Percentiles rank a stretch among this genome's conserved stretches.
phyloP scores from a whole-genome alignment of 1,284 basidiomycete species.

The Amylostereum chailletii region DNA sequence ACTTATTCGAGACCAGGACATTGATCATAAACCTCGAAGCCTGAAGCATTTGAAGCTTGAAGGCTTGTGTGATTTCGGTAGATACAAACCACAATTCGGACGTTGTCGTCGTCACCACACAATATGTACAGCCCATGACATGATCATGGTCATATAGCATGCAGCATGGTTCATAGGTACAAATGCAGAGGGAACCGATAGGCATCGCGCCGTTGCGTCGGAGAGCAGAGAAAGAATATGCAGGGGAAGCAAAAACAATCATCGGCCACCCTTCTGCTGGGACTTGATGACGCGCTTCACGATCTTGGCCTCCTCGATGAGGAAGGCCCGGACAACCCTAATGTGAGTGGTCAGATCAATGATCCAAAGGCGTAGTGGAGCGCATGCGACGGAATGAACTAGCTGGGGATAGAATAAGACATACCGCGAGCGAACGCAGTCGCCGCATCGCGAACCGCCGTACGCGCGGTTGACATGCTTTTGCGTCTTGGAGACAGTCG shows the following conservation, averaged over 20 bases:
- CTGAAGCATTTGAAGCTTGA: no score
- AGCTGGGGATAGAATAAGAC: constrained; percentile 20
- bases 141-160: no score
- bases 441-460: constrained; percentile 91
- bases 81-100: no score
- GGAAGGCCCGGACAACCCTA: constrained; percentile 96
- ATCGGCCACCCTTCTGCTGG: constrained; percentile 37
- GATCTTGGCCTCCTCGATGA: constrained; percentile 99
- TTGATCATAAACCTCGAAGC: no score
- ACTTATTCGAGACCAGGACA: no score
- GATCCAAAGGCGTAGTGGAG: background rate
- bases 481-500: constrained; percentile 89
- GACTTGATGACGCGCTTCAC: constrained; percentile 99
- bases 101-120: no score
- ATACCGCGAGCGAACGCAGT: constrained; percentile 87
- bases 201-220: no score
- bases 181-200: no score
- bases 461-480: constrained; percentile 93
- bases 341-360: background rate
- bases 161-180: no score
- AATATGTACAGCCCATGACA: no score
- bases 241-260: constrained; percentile 5
- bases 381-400: background rate
- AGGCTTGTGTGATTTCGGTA: no score
- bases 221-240: constrained; percentile 1